phyloP scores from a whole-genome alignment of 2,329 filamentous ascomycete genomes.

The Xylariaceae sp. region DNA sequence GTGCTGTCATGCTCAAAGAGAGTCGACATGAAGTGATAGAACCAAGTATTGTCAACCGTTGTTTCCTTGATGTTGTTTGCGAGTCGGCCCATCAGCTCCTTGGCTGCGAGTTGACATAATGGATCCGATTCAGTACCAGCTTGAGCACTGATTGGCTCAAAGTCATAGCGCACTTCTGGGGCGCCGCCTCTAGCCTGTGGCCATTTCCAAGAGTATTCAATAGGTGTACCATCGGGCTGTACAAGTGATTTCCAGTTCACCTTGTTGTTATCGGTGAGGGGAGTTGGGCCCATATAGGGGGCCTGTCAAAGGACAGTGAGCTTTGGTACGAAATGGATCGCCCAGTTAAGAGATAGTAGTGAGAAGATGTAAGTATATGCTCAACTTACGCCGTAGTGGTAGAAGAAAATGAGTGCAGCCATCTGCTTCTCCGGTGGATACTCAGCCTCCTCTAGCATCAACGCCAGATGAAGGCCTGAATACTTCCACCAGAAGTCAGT shows the following conservation, averaged over 20 bases:
- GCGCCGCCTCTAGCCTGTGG: not conserved
- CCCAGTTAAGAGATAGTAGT: not conserved
- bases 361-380: too few relatives aligned
- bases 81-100: constrained; percentile 6
- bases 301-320: constrained; percentile 1
- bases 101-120: constrained; percentile 3
- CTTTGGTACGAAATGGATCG: not conserved
- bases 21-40: constrained; percentile 10
- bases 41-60: constrained; percentile 4
- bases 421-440: constrained; percentile 10
- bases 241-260: constrained; percentile 5
- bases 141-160: constrained; percentile 8
- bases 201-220: constrained; percentile 16
- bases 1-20: constrained; percentile 11
- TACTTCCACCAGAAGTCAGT: constrained; percentile 10
- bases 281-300: constrained; percentile 10
- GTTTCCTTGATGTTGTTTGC: constrained; percentile 1
- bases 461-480: constrained; percentile 9
- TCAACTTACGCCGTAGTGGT: constrained; percentile 10
- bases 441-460: constrained; percentile 9
- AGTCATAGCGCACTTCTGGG: constrained; percentile 8
- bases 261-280: not conserved
- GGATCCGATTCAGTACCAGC: constrained; percentile 5
- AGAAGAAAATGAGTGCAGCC: constrained; percentile 9
- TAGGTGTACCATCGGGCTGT: constrained; percentile 5